A percentile compares a stretch with the other conserved stretches of the same genome.
phyloP scores from a whole-genome alignment of 192 early-diverging fungal species.

The Rhizophagus clarus region DNA sequence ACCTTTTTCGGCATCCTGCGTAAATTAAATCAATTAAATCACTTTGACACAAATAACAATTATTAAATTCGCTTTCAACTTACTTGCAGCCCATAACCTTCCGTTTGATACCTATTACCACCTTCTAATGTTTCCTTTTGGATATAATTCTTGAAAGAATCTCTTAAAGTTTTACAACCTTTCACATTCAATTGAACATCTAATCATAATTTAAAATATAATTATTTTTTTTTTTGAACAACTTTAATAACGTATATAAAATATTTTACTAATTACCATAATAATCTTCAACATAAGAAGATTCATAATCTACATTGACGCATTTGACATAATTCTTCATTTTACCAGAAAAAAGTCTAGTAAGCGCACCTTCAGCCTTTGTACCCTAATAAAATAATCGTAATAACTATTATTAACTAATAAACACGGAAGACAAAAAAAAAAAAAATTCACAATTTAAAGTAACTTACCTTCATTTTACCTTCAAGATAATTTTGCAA shows the following conservation, averaged over 20 bases:
- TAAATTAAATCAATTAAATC: neutral
- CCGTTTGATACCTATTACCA: conserved; percentile 96
- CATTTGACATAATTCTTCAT: conserved; percentile 99
- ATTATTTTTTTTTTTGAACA: neutral
- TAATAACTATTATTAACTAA: neutral
- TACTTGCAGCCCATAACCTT: conserved; percentile 87
- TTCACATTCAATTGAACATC: conserved; percentile 98
- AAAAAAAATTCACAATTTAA: neutral
- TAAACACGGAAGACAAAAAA: neutral
- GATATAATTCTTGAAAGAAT: conserved; percentile 91
- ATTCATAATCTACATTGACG: conserved; percentile 93
- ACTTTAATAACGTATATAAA: neutral
- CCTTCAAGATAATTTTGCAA: conserved; percentile 95
- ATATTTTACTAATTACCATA: conserved; percentile 65
- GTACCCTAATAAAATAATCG: conserved; percentile 62
- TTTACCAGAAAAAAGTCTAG: conserved; percentile 91
- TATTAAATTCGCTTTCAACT: neutral
- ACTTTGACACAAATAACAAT: neutral
- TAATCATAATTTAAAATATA: conserved; percentile 35
- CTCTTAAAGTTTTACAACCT: conserved; percentile 81
- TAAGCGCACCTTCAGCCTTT: conserved; percentile 87
- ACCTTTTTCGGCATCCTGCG: conserved; percentile 87
- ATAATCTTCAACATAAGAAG: conserved; percentile 90
- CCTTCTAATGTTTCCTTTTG: conserved; percentile 92
- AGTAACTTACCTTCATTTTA: conserved; percentile 90